These are phyloP conservation scores for Epithemia pelagica DNA, from an alignment of 108 stramenopile species.

Conservation along the genomic window DNA sequence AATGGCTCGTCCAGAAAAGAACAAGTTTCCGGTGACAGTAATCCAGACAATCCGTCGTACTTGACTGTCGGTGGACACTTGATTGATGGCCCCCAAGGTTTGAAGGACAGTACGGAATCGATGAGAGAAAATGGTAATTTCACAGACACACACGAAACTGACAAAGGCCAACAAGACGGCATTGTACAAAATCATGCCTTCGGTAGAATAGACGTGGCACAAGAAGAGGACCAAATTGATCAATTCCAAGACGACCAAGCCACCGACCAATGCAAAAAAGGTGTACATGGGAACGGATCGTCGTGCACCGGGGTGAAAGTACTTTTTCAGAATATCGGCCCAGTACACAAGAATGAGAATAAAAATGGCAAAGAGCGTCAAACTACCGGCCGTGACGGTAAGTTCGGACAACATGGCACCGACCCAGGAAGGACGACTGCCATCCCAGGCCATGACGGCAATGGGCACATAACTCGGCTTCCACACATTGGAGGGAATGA, in stretches of 20 bases:
- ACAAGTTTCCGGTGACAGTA: constrained; percentile 91
- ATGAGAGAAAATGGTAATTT: constrained; percentile 91
- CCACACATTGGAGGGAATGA: constrained; percentile 80
- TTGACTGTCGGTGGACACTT: constrained; percentile 91
- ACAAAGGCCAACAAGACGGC: constrained; percentile 76
- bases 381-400: constrained; percentile 72
- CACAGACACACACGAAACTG: constrained; percentile 80
- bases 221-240: constrained; percentile 81
- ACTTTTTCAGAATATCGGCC: constrained; percentile 95
- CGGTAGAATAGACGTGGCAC: constrained; percentile 69
- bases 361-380: constrained; percentile 91
- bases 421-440: constrained; percentile 66
- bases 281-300: constrained; percentile 85
- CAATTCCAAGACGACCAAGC: constrained; percentile 54
- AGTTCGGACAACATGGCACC: constrained; percentile 77
- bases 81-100: constrained; percentile 93
- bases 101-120: constrained; percentile 89
- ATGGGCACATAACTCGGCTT: constrained; percentile 79
- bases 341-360: constrained; percentile 95
- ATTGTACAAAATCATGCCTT: constrained; percentile 93
- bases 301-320: constrained; percentile 82
- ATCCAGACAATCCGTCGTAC: constrained; percentile 93
- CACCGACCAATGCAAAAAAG: constrained; percentile 68
- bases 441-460: constrained; percentile 81
- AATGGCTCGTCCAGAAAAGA: constrained; percentile 87